Conservation (phyloP, 1,139 yeast species). For the Lodderomyces pseudojiufengensis region DNA sequence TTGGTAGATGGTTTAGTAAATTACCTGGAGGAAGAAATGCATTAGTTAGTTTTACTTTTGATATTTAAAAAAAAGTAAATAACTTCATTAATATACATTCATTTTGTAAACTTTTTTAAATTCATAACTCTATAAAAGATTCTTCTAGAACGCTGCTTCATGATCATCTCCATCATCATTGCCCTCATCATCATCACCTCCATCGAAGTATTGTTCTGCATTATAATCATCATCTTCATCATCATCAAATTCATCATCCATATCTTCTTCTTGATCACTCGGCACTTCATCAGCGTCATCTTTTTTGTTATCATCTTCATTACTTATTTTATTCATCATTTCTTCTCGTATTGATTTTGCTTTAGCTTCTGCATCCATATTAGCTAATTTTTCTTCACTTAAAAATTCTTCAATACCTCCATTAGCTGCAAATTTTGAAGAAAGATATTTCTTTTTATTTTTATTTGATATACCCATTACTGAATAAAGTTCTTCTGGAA, state of each 20-base stretch:
- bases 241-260: conserved; percentile 60
- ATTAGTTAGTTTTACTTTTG: conserved; percentile 36
- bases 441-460: conserved; percentile 50
- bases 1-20: conserved; percentile 73
- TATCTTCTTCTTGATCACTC: conserved; percentile 43
- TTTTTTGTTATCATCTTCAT: conserved; percentile 37
- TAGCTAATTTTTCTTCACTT: conserved; percentile 22
- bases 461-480: conserved; percentile 68
- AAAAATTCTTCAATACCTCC: conserved; percentile 44
- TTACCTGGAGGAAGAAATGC: conserved; percentile 42
- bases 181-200: conserved; percentile 73
- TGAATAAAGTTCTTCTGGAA: conserved; percentile 75
- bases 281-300: conserved; percentile 39
- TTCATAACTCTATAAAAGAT: not conserved
- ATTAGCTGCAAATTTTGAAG: conserved; percentile 45
- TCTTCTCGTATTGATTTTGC: conserved; percentile 53
- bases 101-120: no score
- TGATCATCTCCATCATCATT: conserved; percentile 83
- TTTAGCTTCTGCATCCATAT: conserved; percentile 18
- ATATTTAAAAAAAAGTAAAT: conserved; percentile 19
- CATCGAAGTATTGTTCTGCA: conserved; percentile 56
- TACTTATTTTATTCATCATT: conserved; percentile 56
- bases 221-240: conserved; percentile 67
- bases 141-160: conserved; percentile 65
- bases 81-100: no score